Conservation (phyloP, 371 early-diverging fungal species). For the Mucor mucedo region DNA sequence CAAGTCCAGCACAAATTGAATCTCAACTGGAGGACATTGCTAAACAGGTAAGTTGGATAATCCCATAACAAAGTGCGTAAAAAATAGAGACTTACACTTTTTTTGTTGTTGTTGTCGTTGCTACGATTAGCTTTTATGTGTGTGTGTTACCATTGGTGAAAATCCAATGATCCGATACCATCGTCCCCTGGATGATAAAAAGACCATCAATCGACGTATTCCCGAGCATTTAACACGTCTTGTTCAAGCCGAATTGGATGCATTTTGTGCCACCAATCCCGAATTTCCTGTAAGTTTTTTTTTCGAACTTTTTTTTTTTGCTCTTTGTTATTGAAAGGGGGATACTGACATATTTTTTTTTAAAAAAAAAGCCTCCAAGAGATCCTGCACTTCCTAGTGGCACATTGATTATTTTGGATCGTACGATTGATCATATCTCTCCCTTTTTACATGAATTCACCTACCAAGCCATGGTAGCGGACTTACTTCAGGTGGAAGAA, state of each 20-base stretch:
- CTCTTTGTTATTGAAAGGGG: background rate
- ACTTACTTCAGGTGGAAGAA: constrained; percentile 80
- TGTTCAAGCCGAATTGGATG: constrained; percentile 65
- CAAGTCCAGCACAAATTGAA: constrained; percentile 49
- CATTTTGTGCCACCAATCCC: constrained; percentile 59
- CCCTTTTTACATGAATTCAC: constrained; percentile 95
- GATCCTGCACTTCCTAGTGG: constrained; percentile 71
- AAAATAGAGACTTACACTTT: too few relatives aligned
- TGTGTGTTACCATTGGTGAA: constrained; percentile 82
- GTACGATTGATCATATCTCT: constrained; percentile 84
- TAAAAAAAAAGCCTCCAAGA: constrained; percentile 55
- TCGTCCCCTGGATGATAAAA: constrained; percentile 72
- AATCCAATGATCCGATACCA: constrained; percentile 88
- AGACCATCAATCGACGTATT: constrained; percentile 64
- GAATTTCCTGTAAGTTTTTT: constrained; percentile 60
- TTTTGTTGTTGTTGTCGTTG: background rate
- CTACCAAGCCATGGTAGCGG: constrained; percentile 93
- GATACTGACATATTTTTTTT: background rate
- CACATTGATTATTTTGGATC: constrained; percentile 86
- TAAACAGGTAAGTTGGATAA: constrained; percentile 72
- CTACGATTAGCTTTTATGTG: constrained; percentile 60
- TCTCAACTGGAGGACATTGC: constrained; percentile 72
- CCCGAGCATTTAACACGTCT: constrained; percentile 59
- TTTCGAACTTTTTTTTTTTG: background rate
- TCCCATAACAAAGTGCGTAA: too few relatives aligned